Evolutionary conservation across 495 filamentous ascomycete genomes (phyloP).

Genomic region (Rusavskia elegans): DNA sequence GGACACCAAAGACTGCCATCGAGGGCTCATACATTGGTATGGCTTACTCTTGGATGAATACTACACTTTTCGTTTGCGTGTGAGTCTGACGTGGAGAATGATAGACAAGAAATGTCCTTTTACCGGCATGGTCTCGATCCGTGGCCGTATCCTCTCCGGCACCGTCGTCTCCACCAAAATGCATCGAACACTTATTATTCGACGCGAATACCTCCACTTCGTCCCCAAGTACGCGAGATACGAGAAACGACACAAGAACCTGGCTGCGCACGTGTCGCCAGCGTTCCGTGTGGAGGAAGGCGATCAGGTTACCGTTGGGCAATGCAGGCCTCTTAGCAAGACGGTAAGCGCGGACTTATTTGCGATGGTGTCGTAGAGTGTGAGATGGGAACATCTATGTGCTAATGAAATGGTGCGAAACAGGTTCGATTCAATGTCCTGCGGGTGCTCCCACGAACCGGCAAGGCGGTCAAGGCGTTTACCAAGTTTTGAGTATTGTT

Average conservation of each 20-base stretch:
- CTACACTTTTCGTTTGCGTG: neutral
- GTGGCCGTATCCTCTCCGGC: constrained; percentile 98
- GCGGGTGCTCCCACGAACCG: constrained; percentile 87
- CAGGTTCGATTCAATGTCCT: constrained; percentile 99
- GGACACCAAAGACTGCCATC: constrained; percentile 93
- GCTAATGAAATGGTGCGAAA: neutral
- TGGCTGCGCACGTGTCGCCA: constrained; percentile 93
- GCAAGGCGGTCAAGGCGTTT: constrained; percentile 96
- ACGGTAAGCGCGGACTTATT: constrained; percentile 50
- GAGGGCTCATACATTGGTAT: constrained; percentile 98
- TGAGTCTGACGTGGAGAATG: neutral
- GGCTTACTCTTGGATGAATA: constrained; percentile 14
- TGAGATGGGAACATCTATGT: neutral
- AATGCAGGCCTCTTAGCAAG: constrained; percentile 97
- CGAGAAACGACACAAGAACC: constrained; percentile 99
- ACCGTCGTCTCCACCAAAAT: constrained; percentile 99
- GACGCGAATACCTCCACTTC: constrained; percentile 99
- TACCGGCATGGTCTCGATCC: constrained; percentile 93
- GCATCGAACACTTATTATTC: constrained; percentile 98
- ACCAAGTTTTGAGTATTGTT: constrained; percentile 67
- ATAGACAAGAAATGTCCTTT: constrained; percentile 99
- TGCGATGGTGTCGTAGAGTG: neutral
- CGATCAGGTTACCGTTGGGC: constrained; percentile 97
- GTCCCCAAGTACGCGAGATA: constrained; percentile 98
- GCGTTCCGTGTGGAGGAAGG: constrained; percentile 99